Evolutionary conservation across 208 protist genomes (phyloP).

Genomic region (Borovskyia barvae): DNA sequence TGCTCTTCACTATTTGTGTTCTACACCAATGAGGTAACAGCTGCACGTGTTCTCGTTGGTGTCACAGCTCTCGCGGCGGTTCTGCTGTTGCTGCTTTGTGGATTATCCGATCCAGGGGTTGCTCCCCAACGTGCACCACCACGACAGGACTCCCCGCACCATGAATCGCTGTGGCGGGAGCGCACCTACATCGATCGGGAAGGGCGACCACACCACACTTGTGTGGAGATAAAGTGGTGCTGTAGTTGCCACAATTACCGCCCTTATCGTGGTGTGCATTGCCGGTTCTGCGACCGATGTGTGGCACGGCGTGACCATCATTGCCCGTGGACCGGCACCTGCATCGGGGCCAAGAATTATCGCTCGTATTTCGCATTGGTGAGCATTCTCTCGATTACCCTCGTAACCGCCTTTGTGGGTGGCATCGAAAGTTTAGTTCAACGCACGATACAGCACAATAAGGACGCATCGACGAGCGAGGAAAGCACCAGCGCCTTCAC

Average conservation of each 20-base stretch:
- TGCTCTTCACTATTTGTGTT: conserved; percentile 47
- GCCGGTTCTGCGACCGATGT: conserved; percentile 86
- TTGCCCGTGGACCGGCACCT: conserved; percentile 91
- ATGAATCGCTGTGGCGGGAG: conserved; percentile 33
- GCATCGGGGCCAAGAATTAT: conserved; percentile 89
- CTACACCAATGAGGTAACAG: conserved; percentile 33
- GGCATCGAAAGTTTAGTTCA: conserved; percentile 46
- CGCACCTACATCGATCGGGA: conserved; percentile 28
- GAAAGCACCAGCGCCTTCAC: conserved; percentile 22
- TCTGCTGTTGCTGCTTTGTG: conserved; percentile 31
- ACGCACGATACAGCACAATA: conserved; percentile 8
- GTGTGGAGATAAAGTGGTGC: conserved; percentile 77
- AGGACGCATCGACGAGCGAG: background rate
- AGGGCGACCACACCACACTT: conserved; percentile 16
- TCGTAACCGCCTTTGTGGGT: conserved; percentile 43
- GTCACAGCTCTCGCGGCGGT: conserved; percentile 28
- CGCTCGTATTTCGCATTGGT: conserved; percentile 66
- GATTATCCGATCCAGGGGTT: conserved; percentile 62
- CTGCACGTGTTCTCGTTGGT: conserved; percentile 42
- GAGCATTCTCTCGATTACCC: conserved; percentile 42
- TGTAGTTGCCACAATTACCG: conserved; percentile 82
- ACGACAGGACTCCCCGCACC: conserved; percentile 28
- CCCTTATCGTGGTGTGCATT: conserved; percentile 80
- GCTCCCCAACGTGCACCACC: conserved; percentile 32
- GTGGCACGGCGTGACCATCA: conserved; percentile 90